Percentiles rank a stretch among this genome's conserved stretches.
Conservation (phyloP, 768 basidiomycete species). For the Chalciporus pseudorubinellus region DNA sequence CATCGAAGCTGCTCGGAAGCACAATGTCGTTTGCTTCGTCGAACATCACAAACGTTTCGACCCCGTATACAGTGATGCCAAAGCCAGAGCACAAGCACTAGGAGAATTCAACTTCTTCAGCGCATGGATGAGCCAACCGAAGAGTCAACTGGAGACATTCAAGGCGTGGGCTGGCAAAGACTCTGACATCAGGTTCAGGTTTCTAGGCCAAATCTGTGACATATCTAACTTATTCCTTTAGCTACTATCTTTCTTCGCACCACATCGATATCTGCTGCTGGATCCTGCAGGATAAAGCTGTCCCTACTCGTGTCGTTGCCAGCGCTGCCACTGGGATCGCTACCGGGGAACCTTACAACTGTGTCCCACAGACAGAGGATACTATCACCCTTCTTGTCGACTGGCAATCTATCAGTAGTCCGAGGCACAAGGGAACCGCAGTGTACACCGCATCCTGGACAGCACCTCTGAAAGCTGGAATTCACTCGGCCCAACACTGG, state of each 20-base stretch:
- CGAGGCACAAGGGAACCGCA: conserved; percentile 77
- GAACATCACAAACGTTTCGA: conserved; percentile 93
- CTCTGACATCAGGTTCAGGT: conserved; percentile 76
- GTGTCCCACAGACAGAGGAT: conserved; percentile 84
- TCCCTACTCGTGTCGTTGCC: conserved; percentile 84
- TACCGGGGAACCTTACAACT: conserved; percentile 84
- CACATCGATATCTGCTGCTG: conserved; percentile 89
- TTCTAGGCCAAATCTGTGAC: neutral
- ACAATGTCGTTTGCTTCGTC: conserved; percentile 87
- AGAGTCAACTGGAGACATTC: conserved; percentile 93
- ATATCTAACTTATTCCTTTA: conserved; percentile 21
- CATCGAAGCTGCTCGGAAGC: conserved; percentile 70
- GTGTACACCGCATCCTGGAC: conserved; percentile 97
- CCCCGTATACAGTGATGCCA: conserved; percentile 91
- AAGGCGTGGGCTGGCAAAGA: conserved; percentile 94
- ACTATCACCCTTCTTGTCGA: conserved; percentile 94
- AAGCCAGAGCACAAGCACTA: conserved; percentile 66
- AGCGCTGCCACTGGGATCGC: conserved; percentile 91
- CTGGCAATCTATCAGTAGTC: conserved; percentile 80
- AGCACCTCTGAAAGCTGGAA: conserved; percentile 84
- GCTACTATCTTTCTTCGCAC: conserved; percentile 93
- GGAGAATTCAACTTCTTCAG: conserved; percentile 96
- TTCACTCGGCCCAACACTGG: conserved; percentile 90
- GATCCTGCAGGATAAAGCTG: conserved; percentile 73
- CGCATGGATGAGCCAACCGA: conserved; percentile 98